Percentiles rank a stretch among this genome's conserved stretches.
Conservation (phyloP, 768 basidiomycete species). For the Gloeostereum incarnatum region DNA sequence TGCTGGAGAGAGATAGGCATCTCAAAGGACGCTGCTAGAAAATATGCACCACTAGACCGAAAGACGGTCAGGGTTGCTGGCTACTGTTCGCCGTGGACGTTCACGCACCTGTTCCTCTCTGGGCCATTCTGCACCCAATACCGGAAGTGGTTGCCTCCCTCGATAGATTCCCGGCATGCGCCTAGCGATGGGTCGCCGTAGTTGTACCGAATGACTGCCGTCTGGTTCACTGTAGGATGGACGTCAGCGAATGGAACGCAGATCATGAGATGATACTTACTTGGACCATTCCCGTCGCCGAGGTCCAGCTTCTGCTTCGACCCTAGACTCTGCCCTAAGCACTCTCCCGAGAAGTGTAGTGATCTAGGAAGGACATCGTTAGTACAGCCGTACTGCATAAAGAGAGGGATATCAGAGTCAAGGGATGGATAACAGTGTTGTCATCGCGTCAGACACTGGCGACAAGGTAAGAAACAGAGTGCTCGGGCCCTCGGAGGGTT, state of each 20-base stretch:
- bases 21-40: slow-evolving; percentile 72
- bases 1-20: slow-evolving; percentile 58
- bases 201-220: slow-evolving; percentile 77
- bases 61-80: slow-evolving; percentile 1
- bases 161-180: slow-evolving; percentile 75
- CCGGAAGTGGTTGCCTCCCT: slow-evolving; percentile 83
- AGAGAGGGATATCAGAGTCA: too few relatives aligned
- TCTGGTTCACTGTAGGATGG: slow-evolving; percentile 58
- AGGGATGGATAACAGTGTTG: too few relatives aligned
- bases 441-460: too few relatives aligned
- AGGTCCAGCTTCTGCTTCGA: slow-evolving; percentile 63
- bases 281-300: slow-evolving; percentile 70
- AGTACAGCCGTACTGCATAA: too few relatives aligned
- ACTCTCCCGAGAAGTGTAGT: slow-evolving; percentile 66
- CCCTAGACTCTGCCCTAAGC: slow-evolving; percentile 75
- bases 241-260: slow-evolving; percentile 1
- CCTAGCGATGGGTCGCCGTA: slow-evolving; percentile 78
- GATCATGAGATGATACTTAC: slow-evolving; percentile 29
- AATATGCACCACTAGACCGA: slow-evolving; percentile 60
- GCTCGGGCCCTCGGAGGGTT: too few relatives aligned
- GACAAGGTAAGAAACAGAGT: too few relatives aligned
- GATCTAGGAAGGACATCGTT: slow-evolving; percentile 31
- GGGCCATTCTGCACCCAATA: slow-evolving; percentile 81
- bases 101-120: slow-evolving; percentile 43
- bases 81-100: background rate